phyloP scores from a whole-genome alignment of 768 basidiomycete genomes.

The Pleurotus eryngii region DNA sequence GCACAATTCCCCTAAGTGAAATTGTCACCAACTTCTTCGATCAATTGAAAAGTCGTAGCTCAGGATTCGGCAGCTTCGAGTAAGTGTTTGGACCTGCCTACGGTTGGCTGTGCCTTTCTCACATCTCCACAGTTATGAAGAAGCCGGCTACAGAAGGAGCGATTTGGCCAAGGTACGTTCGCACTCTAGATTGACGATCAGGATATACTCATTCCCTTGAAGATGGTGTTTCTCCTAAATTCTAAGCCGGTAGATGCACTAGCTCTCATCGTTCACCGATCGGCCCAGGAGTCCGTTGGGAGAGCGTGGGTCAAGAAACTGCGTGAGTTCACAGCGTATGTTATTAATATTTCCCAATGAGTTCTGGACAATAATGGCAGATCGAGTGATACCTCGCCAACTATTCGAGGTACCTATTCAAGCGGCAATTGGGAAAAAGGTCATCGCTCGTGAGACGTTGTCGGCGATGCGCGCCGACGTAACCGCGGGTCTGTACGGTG shows the following conservation, averaged over 20 bases:
- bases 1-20: constrained; percentile 83
- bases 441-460: constrained; percentile 87
- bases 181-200: background rate
- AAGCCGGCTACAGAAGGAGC: constrained; percentile 82
- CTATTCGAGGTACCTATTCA: constrained; percentile 95
- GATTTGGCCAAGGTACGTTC: constrained; percentile 73
- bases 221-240: constrained; percentile 93
- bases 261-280: constrained; percentile 86
- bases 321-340: constrained; percentile 47
- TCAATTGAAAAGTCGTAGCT: constrained; percentile 88
- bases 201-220: background rate
- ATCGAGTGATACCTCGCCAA: constrained; percentile 90
- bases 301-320: constrained; percentile 89
- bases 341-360: background rate
- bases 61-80: constrained; percentile 92
- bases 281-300: constrained; percentile 70
- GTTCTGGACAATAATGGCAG: constrained; percentile 30
- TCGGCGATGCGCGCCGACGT: constrained; percentile 88
- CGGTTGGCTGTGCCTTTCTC: background rate
- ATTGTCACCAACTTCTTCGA: constrained; percentile 96
- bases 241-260: constrained; percentile 89
- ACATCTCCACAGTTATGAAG: constrained; percentile 71
- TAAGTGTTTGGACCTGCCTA: constrained; percentile 32
- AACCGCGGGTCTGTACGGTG: constrained; percentile 91
- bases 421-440: constrained; percentile 81